Evolutionary conservation across 2,329 filamentous ascomycete genomes (phyloP), one percentile per base, ranked within the genome.

Genomic region (Xylariaceae sp.): DNA sequence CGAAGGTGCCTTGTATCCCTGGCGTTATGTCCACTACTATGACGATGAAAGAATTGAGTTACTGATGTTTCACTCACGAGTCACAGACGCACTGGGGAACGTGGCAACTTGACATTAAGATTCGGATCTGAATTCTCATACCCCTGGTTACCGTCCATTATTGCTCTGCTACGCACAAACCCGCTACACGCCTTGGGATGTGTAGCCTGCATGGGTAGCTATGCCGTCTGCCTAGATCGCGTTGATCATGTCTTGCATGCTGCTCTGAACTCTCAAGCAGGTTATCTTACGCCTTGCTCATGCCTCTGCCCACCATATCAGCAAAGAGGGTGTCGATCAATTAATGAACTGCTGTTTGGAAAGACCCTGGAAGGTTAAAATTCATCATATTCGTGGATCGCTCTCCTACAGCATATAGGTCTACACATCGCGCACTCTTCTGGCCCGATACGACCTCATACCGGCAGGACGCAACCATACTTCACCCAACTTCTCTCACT

Each of bases 401-500:
- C n/a, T n/a, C n/a, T n/a, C n/a, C n/a, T n/a, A n/a, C n/a, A 54
- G 47, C 59, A 63, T 63, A 64, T 61, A 62, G 57, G 53, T 58
- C 53, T 49, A 55, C 48, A 44, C 52, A 57, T 58, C 57, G 55
- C 55, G 53, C 59, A 45, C 55, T 50, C 54, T 54, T 54, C 50
- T 52, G 56, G 54, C 54, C 53, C 56, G 49, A 51, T 45, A 38
- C 49, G 47, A 52, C 45, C 53, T 49, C 49, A 50, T 52, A 43
- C 40, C 47, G 46, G 50, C 52, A 57, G 56, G 60, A 64, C 64
- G 58, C 57, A 58, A 48, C 59, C 52, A 55, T 55, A 59, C 66
- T 70, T 70, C 67, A 64, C 58, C 67, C 67, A 70, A 69, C 67
- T 69, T 55, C 61, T 54, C 60, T 56, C 67, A 63, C 58, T 71